Evolutionary conservation across 441 rosid species (phyloP).

Genomic region (Sinapis alba): DNA sequence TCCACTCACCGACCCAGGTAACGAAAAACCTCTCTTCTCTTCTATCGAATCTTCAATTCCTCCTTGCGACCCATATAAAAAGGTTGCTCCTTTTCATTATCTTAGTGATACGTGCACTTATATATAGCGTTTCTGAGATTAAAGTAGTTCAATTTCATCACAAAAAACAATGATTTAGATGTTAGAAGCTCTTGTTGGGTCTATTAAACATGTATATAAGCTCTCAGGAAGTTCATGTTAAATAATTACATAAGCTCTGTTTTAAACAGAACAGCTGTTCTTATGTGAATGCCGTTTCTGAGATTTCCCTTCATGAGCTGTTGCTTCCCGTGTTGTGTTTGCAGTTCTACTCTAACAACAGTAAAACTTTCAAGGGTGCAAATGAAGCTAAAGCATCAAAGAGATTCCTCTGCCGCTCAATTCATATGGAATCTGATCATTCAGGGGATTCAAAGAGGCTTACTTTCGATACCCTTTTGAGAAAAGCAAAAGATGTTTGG

Average conservation of each 20-base stretch:
- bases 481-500: constrained; percentile 63
- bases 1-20: constrained; percentile 33
- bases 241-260: not conserved
- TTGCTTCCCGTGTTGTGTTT: not conserved
- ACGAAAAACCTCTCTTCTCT: not conserved
- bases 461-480: constrained; percentile 48
- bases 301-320: not conserved
- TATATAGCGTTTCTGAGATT: not conserved
- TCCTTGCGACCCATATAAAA: not conserved
- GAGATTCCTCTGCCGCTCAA: constrained; percentile 49
- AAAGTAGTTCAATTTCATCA: not conserved
- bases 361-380: constrained; percentile 27
- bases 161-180: not conserved
- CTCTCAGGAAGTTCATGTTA: not conserved
- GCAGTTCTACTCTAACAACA: constrained; percentile 32
- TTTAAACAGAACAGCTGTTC: no score
- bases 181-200: not conserved
- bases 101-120: not conserved
- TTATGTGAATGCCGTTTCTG: not conserved
- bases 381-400: constrained; percentile 35
- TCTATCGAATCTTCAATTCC: constrained; percentile 1
- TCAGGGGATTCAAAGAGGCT: constrained; percentile 65
- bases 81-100: not conserved
- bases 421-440: constrained; percentile 66
- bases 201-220: not conserved